Conservation (phyloP, 768 basidiomycete genomes). For the Psilocybe cyanescens region DNA sequence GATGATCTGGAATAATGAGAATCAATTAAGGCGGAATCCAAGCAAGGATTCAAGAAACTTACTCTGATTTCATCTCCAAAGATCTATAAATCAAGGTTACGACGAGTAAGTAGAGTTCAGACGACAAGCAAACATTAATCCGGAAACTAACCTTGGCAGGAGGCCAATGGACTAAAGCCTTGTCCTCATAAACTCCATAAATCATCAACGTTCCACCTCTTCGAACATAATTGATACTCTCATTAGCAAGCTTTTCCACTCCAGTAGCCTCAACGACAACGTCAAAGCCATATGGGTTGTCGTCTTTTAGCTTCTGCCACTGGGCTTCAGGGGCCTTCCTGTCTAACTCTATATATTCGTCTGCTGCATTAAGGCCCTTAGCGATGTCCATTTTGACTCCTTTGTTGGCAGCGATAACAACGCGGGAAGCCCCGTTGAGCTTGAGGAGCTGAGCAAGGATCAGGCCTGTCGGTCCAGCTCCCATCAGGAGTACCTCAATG, state of each 20-base stretch:
- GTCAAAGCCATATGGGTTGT: constrained; percentile 89
- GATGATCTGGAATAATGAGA: constrained; percentile 63
- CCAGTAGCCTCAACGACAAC: constrained; percentile 76
- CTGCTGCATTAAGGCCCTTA: constrained; percentile 73
- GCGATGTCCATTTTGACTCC: constrained; percentile 92
- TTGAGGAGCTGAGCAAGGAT: constrained; percentile 89
- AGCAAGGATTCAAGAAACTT: background rate
- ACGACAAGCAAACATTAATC: background rate
- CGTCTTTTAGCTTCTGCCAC: constrained; percentile 79
- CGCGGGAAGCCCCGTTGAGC: constrained; percentile 79
- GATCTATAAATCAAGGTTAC: constrained; percentile 43
- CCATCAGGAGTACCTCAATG: constrained; percentile 81
- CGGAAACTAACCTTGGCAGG: constrained; percentile 77
- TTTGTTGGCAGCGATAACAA: constrained; percentile 89
- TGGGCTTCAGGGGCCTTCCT: constrained; percentile 73
- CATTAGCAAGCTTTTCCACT: constrained; percentile 84
- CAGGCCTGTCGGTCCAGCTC: constrained; percentile 91
- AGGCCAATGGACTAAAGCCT: constrained; percentile 84
- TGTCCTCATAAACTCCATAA: constrained; percentile 91
- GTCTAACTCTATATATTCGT: constrained; percentile 88
- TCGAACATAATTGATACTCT: constrained; percentile 88
- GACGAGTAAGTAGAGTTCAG: background rate
- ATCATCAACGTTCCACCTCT: constrained; percentile 85
- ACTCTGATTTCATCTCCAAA: constrained; percentile 66
- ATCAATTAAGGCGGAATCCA: constrained; percentile 12